phyloP scores from a whole-genome alignment of 2,329 filamentous ascomycete genomes.

The Albophoma yamanashiensis region DNA sequence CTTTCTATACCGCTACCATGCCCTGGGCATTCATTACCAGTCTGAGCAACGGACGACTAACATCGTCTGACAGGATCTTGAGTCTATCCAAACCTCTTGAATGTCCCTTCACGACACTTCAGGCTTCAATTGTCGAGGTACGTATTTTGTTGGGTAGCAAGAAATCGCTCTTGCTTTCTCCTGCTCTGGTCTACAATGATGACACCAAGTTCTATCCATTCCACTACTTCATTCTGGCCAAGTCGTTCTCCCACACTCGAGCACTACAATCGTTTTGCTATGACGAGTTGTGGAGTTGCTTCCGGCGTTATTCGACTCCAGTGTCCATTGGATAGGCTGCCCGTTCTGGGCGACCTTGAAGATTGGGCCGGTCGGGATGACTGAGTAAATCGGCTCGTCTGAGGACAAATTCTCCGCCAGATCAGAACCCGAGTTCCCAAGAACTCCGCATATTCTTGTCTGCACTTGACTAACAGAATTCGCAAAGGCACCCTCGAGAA shows the following conservation, averaged over 20 bases:
- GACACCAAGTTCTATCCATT: conserved; percentile 60
- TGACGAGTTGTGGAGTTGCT: conserved; percentile 69
- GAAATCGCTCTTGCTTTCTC: too few species aligned
- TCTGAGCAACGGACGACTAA: neutral
- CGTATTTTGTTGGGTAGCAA: conserved; percentile 7
- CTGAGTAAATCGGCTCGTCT: conserved; percentile 64
- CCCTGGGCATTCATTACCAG: neutral
- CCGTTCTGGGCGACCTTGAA: conserved; percentile 42
- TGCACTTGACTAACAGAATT: neutral
- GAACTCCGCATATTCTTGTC: neutral
- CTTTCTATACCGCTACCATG: neutral
- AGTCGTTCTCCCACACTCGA: conserved; percentile 67
- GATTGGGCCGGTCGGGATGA: conserved; percentile 46
- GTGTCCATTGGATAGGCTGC: conserved; percentile 34
- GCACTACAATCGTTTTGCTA: conserved; percentile 30
- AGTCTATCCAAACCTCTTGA: neutral
- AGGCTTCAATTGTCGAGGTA: neutral
- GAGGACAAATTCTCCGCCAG: conserved; percentile 7
- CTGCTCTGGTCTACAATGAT: conserved; percentile 17
- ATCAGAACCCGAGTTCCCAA: neutral
- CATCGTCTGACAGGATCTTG: neutral
- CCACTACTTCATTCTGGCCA: conserved; percentile 56
- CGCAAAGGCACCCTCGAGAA: neutral
- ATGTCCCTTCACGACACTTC: neutral
- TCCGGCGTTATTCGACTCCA: conserved; percentile 49